These are phyloP conservation scores for Verticillium dahliae DNA, from an alignment of 2,329 filamentous ascomycete species.

Conservation along the genomic window DNA sequence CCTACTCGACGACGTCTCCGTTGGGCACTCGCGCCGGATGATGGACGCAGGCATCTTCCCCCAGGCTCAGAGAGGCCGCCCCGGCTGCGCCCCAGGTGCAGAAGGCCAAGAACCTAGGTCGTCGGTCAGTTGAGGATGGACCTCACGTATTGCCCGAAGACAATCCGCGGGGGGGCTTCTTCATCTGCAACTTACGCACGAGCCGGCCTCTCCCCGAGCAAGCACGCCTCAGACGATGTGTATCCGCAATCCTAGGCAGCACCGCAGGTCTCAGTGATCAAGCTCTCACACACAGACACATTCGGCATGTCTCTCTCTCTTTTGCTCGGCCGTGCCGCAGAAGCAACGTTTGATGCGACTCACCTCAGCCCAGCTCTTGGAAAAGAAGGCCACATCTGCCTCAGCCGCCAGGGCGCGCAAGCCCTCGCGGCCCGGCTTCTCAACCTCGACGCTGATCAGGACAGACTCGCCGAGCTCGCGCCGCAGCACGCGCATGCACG, in stretches of 20 bases:
- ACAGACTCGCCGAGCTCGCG: conserved; percentile 3
- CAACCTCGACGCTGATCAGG: conserved; percentile 62
- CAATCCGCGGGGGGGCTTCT: background rate
- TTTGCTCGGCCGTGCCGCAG: background rate
- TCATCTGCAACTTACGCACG: conserved; percentile 34
- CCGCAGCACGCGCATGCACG: conserved; percentile 53
- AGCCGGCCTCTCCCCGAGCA: conserved; percentile 33
- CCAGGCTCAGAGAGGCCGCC: conserved; percentile 29
- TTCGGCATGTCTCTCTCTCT: background rate
- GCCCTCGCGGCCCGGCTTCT: conserved; percentile 59
- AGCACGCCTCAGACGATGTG: conserved; percentile 40
- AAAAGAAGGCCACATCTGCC: conserved; percentile 70
- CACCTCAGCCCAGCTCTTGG: conserved; percentile 64
- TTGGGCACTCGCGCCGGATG: conserved; percentile 32
- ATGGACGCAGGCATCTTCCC: conserved; percentile 26
- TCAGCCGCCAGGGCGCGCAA: conserved; percentile 52
- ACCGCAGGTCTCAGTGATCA: background rate
- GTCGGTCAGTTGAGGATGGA: background rate
- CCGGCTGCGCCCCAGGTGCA: conserved; percentile 56
- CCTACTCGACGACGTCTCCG: conserved; percentile 53
- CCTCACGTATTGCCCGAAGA: background rate
- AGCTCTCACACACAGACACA: background rate
- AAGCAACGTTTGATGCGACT: conserved; percentile 14
- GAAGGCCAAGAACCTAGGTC: conserved; percentile 35
- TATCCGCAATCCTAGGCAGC: conserved; percentile 23